Conservation (phyloP, 192 early-diverging fungal genomes). For the Dissophora globulifera region DNA sequence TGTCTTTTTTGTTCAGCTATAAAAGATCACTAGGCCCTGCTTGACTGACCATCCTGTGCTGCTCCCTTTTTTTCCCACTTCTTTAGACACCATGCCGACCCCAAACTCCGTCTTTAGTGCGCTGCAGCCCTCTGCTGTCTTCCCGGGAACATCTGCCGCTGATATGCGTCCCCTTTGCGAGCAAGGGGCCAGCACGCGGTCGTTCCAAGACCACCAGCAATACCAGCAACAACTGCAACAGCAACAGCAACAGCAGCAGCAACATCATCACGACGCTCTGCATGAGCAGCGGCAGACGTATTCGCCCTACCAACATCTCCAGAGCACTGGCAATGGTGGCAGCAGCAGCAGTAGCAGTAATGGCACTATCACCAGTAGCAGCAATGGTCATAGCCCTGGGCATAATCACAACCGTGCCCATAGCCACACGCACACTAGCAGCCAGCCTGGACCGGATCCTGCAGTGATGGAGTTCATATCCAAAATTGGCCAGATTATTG, state of each 20-base stretch:
- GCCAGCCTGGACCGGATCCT: constrained; percentile 24
- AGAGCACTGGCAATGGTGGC: too few species aligned
- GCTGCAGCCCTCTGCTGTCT: constrained; percentile 18
- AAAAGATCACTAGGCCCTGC: too few species aligned
- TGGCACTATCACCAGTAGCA: not conserved
- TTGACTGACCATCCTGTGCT: not conserved
- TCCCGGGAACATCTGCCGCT: constrained; percentile 1
- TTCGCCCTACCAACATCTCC: too few species aligned
- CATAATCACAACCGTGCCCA: not conserved
- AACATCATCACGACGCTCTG: not conserved
- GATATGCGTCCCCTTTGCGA: not conserved
- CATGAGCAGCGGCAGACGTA: constrained; percentile 4
- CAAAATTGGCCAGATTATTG: constrained; percentile 49
- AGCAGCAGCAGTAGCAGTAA: constrained; percentile 3
- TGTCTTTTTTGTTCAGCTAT: constrained; percentile 1
- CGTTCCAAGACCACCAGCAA: constrained; percentile 5
- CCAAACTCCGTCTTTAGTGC: constrained; percentile 21
- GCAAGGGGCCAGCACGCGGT: not conserved
- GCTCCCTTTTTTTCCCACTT: not conserved
- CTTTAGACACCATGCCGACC: constrained; percentile 34
- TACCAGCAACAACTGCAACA: not conserved
- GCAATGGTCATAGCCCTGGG: constrained; percentile 1
- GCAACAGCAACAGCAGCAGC: constrained; percentile 9
- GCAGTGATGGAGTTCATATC: constrained; percentile 52
- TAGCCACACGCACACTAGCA: not conserved